Evolutionary conservation across 805 yeast genomes (phyloP).

Genomic region (Blastobotrys peoriensis): DNA sequence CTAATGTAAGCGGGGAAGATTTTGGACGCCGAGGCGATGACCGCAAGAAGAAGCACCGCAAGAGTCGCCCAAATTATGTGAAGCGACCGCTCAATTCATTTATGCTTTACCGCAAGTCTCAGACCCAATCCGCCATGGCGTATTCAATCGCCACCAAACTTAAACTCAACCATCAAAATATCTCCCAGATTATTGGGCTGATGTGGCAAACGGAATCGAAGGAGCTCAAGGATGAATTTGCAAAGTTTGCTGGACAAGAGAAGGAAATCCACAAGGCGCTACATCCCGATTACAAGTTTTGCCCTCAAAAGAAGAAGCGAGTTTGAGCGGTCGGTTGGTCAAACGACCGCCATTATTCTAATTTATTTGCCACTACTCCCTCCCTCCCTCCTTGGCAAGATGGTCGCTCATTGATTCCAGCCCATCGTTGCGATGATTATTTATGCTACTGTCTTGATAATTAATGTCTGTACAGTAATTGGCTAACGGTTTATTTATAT

Average conservation of each 20-base stretch:
- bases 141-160: slow-evolving; percentile 24
- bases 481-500: not conserved
- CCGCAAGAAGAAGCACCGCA: slow-evolving; percentile 18
- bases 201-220: slow-evolving; percentile 41
- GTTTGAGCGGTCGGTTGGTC: slow-evolving; percentile 2
- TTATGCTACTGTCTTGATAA: not conserved
- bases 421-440: not conserved
- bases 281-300: slow-evolving; percentile 41
- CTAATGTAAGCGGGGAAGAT: slow-evolving; percentile 8
- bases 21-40: slow-evolving; percentile 12
- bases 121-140: slow-evolving; percentile 37
- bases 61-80: slow-evolving; percentile 26
- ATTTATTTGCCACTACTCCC: too few species aligned
- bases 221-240: slow-evolving; percentile 34
- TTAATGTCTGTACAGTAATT: not conserved
- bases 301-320: slow-evolving; percentile 34
- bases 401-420: not conserved
- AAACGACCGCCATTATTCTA: slow-evolving; percentile 2
- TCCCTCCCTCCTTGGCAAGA: too few species aligned
- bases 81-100: slow-evolving; percentile 45
- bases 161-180: slow-evolving; percentile 37
- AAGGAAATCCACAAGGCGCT: slow-evolving; percentile 37
- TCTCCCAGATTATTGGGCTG: slow-evolving; percentile 39
- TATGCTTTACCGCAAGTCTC: slow-evolving; percentile 41
- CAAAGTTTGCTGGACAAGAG: slow-evolving; percentile 35